Evolutionary conservation across 176 grass and related monocot genomes (phyloP).

Genomic region (Oryza meridionalis): DNA sequence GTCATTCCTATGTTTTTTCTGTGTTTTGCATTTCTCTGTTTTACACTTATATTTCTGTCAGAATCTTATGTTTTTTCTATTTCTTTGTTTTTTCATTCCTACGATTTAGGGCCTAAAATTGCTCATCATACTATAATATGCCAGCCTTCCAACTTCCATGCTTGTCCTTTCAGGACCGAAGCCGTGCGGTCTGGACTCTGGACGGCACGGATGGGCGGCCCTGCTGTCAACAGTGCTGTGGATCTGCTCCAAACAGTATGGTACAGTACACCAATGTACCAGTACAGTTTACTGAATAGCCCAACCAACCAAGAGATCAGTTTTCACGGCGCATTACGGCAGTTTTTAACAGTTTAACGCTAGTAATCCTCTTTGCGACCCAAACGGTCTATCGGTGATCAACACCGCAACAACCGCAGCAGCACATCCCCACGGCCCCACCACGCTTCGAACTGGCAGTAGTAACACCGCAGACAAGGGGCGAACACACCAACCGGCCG

Average conservation of each 20-base stretch:
- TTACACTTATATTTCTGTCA: no score
- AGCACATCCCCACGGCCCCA: no score
- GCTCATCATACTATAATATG: background rate
- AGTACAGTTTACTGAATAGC: background rate
- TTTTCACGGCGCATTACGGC: background rate
- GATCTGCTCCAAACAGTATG: background rate
- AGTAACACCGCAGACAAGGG: background rate
- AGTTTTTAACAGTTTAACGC: background rate
- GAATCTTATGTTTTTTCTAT: no score
- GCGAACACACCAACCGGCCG: slow-evolving; percentile 25
- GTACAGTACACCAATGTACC: background rate
- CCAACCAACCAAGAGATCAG: background rate
- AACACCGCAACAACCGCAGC: background rate
- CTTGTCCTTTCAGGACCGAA: background rate
- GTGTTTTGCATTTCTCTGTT: no score
- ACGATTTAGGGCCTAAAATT: no score
- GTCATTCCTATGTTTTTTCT: no score
- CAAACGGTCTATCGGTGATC: background rate
- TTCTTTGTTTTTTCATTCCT: no score
- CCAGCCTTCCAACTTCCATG: background rate
- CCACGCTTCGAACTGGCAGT: background rate
- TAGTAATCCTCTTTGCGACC: background rate
- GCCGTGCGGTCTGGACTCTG: background rate
- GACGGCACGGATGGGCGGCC: background rate
- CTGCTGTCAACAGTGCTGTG: background rate